Conservation (phyloP, 495 filamentous ascomycete genomes). For the Penicillium steckii region DNA sequence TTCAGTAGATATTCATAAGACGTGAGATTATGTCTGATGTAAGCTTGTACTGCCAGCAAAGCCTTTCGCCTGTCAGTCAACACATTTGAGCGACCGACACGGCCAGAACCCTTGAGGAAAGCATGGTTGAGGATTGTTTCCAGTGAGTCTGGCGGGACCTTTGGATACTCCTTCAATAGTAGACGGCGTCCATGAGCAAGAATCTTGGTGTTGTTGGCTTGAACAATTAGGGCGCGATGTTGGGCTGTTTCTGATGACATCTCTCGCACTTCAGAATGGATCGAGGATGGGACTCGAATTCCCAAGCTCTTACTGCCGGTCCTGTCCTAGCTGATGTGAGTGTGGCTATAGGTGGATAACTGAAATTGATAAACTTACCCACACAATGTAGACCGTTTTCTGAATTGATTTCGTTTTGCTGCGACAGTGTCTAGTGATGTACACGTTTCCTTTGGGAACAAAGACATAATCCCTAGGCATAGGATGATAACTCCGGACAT, state of each 20-base stretch:
- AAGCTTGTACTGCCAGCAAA: slow-evolving; percentile 46
- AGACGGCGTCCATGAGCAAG: slow-evolving; percentile 29
- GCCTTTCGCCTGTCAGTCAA: slow-evolving; percentile 38
- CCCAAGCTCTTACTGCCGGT: slow-evolving; percentile 35
- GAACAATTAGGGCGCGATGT: slow-evolving; percentile 38
- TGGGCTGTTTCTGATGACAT: slow-evolving; percentile 34
- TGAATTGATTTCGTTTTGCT: slow-evolving; percentile 42
- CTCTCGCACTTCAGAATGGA: slow-evolving; percentile 31
- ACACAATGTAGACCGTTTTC: slow-evolving; percentile 43
- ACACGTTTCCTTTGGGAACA: slow-evolving; percentile 50
- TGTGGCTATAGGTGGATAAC: not conserved
- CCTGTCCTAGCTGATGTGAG: slow-evolving; percentile 22
- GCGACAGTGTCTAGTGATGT: slow-evolving; percentile 51
- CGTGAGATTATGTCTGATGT: slow-evolving; percentile 51
- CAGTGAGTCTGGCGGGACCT: slow-evolving; percentile 40
- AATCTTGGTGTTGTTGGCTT: slow-evolving; percentile 37
- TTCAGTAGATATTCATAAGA: slow-evolving; percentile 44
- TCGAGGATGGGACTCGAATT: slow-evolving; percentile 45
- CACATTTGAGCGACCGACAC: slow-evolving; percentile 44
- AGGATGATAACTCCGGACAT: slow-evolving; percentile 24
- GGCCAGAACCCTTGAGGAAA: slow-evolving; percentile 49
- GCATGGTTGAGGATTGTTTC: slow-evolving; percentile 42
- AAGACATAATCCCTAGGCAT: slow-evolving; percentile 42
- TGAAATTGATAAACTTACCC: slow-evolving; percentile 23
- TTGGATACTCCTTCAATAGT: slow-evolving; percentile 37